These are phyloP conservation scores for Helotiales sp. DNA, from an alignment of 2,329 filamentous ascomycete genomes.

Conservation along the genomic window DNA sequence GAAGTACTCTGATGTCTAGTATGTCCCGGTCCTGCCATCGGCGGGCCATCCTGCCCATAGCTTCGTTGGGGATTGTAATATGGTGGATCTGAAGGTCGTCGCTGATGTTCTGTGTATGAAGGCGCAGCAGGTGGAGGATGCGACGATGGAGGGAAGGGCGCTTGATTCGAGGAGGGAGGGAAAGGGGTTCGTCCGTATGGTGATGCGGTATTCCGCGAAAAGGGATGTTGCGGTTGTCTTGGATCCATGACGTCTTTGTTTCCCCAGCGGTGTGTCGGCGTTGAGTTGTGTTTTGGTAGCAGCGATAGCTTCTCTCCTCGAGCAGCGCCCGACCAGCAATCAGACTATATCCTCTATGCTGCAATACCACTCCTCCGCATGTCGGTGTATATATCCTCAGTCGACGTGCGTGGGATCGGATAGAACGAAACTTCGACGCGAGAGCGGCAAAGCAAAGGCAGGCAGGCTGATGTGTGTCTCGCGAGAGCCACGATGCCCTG, in stretches of 20 bases:
- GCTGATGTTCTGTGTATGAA: constrained; percentile 41
- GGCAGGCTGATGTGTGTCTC: constrained; percentile 6
- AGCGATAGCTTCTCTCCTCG: not conserved
- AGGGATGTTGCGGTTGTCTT: constrained; percentile 41
- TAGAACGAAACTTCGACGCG: constrained; percentile 6
- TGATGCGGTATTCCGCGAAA: constrained; percentile 42
- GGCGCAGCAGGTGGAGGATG: constrained; percentile 40
- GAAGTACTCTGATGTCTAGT: constrained; percentile 43
- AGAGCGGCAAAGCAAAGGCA: not conserved
- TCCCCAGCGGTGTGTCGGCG: constrained; percentile 4
- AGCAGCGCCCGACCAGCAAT: not conserved
- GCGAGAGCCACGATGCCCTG: constrained; percentile 18
- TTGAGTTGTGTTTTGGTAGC: constrained; percentile 7
- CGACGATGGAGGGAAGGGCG: constrained; percentile 39
- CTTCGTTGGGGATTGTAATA: constrained; percentile 39
- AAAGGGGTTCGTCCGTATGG: constrained; percentile 42
- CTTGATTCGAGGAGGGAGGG: constrained; percentile 37
- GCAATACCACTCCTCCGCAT: not conserved
- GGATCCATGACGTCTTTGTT: constrained; percentile 42
- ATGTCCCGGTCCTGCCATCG: constrained; percentile 39
- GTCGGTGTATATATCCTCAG: constrained; percentile 4
- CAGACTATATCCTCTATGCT: not conserved
- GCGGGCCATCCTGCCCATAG: constrained; percentile 40
- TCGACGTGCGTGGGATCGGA: not conserved
- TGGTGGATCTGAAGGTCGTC: constrained; percentile 43